Conservation (phyloP, 2,329 filamentous ascomycete species). For the Oidium heveae region DNA sequence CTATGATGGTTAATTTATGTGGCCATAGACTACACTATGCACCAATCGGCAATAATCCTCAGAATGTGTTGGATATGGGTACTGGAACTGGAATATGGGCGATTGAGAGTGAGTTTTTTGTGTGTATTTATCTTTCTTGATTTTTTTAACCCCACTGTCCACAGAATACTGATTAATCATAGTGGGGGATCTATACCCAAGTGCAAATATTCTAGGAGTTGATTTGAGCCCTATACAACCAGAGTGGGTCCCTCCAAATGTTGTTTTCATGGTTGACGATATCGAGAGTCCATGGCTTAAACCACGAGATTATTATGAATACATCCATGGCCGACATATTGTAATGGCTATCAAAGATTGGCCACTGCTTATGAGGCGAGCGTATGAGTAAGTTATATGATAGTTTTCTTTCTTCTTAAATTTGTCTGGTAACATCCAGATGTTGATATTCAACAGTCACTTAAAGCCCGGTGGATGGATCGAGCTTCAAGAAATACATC, state of each 20-base stretch:
- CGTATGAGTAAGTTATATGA: slow-evolving; percentile 19
- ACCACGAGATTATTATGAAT: slow-evolving; percentile 29
- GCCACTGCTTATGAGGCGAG: slow-evolving; percentile 21
- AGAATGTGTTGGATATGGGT: slow-evolving; percentile 29
- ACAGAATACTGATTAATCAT: slow-evolving; percentile 12
- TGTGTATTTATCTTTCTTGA: not conserved
- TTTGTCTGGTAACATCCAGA: not conserved
- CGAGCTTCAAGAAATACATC: slow-evolving; percentile 28
- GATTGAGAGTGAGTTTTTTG: slow-evolving; percentile 20
- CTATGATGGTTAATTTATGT: slow-evolving; percentile 10
- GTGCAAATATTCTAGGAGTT: slow-evolving; percentile 24
- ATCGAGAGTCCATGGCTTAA: slow-evolving; percentile 28
- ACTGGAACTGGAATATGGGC: slow-evolving; percentile 35
- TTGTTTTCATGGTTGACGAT: slow-evolving; percentile 40
- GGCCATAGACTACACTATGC: slow-evolving; percentile 21
- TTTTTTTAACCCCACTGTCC: not conserved
- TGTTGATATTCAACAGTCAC: slow-evolving; percentile 15
- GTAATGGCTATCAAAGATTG: slow-evolving; percentile 31
- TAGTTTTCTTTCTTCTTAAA: not conserved
- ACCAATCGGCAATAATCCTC: slow-evolving; percentile 21
- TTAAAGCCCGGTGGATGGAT: slow-evolving; percentile 29
- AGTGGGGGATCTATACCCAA: slow-evolving; percentile 24
- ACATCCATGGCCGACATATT: slow-evolving; percentile 32
- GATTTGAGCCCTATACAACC: slow-evolving; percentile 35
- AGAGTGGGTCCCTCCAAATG: slow-evolving; percentile 31